phyloP scores from a whole-genome alignment of 495 filamentous ascomycete genomes.

The Neurospora hispaniola region DNA sequence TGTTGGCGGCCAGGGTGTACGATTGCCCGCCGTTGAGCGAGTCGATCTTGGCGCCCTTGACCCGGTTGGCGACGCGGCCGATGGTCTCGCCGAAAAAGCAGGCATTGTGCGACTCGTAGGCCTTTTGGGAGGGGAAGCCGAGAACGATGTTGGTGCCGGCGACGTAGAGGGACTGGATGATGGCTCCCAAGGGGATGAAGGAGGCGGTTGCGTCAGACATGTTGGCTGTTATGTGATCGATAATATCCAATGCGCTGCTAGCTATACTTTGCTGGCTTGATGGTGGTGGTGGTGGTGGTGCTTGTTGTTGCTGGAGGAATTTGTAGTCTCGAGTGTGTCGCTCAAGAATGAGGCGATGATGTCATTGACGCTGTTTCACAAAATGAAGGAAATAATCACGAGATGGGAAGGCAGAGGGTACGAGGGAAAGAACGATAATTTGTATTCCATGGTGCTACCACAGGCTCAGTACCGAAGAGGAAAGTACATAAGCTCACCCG shows the following conservation, averaged over 20 bases:
- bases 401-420: not conserved
- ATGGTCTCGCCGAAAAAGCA: constrained; percentile 90
- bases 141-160: constrained; percentile 76
- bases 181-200: constrained; percentile 78
- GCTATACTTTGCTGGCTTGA: not conserved
- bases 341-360: not conserved
- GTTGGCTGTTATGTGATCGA: not conserved
- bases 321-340: not conserved
- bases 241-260: not conserved
- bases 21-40: constrained; percentile 57
- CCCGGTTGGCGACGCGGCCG: constrained; percentile 82
- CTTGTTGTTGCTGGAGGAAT: not conserved
- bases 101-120: constrained; percentile 62
- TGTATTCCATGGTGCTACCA: not conserved
- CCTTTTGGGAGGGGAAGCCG: constrained; percentile 60
- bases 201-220: constrained; percentile 40
- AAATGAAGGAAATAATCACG: not conserved
- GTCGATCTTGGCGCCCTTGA: constrained; percentile 59
- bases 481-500: not conserved
- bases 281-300: not conserved
- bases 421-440: not conserved
- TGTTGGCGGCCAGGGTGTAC: constrained; percentile 61
- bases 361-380: not conserved
- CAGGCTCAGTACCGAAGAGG: not conserved
- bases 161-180: constrained; percentile 75